Conservation (phyloP, 345 rosid genomes). For the Draba incana region DNA sequence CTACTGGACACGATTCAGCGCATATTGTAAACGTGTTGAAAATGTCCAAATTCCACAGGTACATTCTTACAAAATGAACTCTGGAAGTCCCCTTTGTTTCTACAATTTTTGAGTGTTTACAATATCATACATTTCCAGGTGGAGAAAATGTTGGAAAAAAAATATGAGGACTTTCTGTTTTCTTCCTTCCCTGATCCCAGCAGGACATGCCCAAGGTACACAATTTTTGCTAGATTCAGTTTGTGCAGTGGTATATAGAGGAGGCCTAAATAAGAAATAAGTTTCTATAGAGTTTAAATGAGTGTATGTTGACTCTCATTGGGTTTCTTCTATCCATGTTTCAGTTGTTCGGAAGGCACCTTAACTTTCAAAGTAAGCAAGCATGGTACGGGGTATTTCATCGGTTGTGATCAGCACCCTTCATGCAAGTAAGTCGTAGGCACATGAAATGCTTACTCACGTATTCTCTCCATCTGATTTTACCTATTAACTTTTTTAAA, state of each 20-base stretch:
- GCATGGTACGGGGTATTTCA: constrained; percentile 83
- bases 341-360: constrained; percentile 89
- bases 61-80: constrained; percentile 31
- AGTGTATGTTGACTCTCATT: constrained; percentile 16
- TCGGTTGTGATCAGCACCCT: constrained; percentile 93
- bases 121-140: constrained; percentile 56
- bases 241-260: constrained; percentile 15
- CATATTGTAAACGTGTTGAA: constrained; percentile 70
- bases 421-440: constrained; percentile 81
- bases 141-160: constrained; percentile 94
- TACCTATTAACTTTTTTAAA: background rate
- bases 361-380: constrained; percentile 85
- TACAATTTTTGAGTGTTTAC: background rate
- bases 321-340: constrained; percentile 35
- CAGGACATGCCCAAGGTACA: constrained; percentile 78
- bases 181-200: constrained; percentile 72
- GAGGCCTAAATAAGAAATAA: constrained; percentile 14
- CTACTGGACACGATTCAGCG: constrained; percentile 91
- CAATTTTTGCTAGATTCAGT: constrained; percentile 9
- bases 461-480: constrained; percentile 12
- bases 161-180: constrained; percentile 74
- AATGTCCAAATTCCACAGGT: constrained; percentile 82
- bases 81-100: constrained; percentile 22
- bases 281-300: background rate
- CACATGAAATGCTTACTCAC: constrained; percentile 9